Base-by-base conservation (phyloP, 768 basidiomycete species). In the Leccinum barrowsii region DNA sequence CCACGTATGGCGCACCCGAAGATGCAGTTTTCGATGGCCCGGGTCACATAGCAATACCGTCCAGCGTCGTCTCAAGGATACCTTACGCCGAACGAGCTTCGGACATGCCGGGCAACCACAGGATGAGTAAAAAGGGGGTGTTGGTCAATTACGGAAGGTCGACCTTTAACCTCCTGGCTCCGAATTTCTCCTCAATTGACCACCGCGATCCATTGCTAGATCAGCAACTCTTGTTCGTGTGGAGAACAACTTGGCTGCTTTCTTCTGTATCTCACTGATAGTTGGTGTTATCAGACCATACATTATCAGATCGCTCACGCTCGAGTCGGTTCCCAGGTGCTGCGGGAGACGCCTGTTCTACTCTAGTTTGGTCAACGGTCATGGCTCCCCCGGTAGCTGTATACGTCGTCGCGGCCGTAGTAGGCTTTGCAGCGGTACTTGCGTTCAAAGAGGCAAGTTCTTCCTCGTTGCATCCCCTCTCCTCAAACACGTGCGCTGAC, bases 21-120 rank as follows among this genome's bases (percentile, higher is more conserved):
- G 81, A 83, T 63, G 83, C 78, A 22, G 85, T 91, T 80, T 94
- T 92, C 70, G 86, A 88, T 63, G 90, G 90, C 0, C 90, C 87
- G 5, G 70, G 74, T 19, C 71, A 89, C 70, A 75, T 75, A 32
- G 84, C 80, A 26, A 84, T 90, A 64, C 91, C 91, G 0, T 91
- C 87, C 67, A 90, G 90, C n/a, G n/a, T n/a, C 64, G 82, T 86
- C 15, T 90, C 91, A 7, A 80, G 86, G 56, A 93, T 94, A 91
- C 82, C 87, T 15, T 78, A 85, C 52, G 71, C 80, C 34, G 85
- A 82, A 56, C 70, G 67, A 24, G 24, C 24, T 26, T 26, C 24
- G 24, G 24, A 26, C 24, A 26, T 26, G 24, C 24, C 24, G 24
- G 24, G 24, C 24, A 26, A 26, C 24, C 26, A 26, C 26, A 26